phyloP scores from a whole-genome alignment of 2,329 filamentous ascomycete genomes.

The Sporothrix variecibatus region DNA sequence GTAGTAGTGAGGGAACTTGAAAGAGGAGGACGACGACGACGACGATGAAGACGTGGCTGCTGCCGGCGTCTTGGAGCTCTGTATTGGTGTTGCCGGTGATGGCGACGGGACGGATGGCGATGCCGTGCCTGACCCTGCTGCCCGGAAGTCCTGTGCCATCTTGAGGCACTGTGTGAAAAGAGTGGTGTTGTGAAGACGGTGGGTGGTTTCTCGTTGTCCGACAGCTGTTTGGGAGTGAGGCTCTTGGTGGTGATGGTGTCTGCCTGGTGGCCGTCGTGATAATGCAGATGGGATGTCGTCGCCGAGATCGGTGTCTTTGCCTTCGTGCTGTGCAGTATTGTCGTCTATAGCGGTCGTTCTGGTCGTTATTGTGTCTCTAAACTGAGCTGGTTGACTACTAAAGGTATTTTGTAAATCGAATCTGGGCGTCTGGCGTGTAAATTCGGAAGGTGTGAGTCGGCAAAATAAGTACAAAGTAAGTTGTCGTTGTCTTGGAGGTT shows the following conservation, averaged over 20 bases:
- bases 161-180: background rate
- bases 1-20: conserved; percentile 66
- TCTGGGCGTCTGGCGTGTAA: background rate
- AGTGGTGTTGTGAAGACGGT: background rate
- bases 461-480: background rate
- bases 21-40: conserved; percentile 34
- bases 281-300: background rate
- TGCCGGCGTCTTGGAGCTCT: background rate
- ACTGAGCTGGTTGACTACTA: background rate
- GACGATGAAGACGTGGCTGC: background rate
- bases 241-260: background rate
- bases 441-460: background rate
- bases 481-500: background rate
- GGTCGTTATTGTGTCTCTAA: background rate
- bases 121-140: conserved; percentile 10
- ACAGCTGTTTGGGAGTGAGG: background rate
- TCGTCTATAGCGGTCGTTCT: too few relatives aligned
- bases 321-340: background rate
- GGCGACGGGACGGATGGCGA: conserved; percentile 12
- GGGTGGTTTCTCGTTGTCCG: too few relatives aligned
- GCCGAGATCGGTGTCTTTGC: background rate
- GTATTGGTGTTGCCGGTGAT: background rate
- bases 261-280: background rate
- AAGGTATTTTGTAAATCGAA: too few relatives aligned
- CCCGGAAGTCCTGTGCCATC: conserved; percentile 19